Percentiles rank a stretch among this genome's conserved stretches.
phyloP scores from a whole-genome alignment of 306 rosid genomes.

The Ormosia emarginata region DNA sequence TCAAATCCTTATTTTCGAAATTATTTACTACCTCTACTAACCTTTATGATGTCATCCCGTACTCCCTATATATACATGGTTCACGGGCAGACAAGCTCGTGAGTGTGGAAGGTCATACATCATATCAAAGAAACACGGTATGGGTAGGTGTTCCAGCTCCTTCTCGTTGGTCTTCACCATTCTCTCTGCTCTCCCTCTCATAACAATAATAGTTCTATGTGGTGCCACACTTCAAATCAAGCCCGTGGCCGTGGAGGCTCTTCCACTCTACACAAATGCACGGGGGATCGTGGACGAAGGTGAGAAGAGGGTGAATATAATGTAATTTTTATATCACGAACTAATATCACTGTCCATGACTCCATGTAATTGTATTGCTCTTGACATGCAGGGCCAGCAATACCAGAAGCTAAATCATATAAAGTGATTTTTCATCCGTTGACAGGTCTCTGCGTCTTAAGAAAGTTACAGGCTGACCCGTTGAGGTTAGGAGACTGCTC shows the following conservation, averaged over 20 bases:
- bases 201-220: not conserved
- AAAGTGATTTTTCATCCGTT: slow-evolving; percentile 67
- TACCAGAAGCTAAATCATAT: slow-evolving; percentile 17
- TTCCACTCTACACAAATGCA: slow-evolving; percentile 47
- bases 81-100: not conserved
- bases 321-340: not conserved
- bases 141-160: not conserved
- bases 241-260: not conserved
- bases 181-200: not conserved
- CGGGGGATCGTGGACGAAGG: slow-evolving; percentile 67
- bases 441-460: slow-evolving; percentile 57
- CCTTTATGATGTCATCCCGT: no score
- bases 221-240: not conserved
- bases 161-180: not conserved
- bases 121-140: not conserved
- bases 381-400: slow-evolving; percentile 56
- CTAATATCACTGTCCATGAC: not conserved
- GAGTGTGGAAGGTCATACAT: not conserved
- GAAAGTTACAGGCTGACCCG: slow-evolving; percentile 35
- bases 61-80: no score
- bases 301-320: slow-evolving; percentile 57
- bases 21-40: no score
- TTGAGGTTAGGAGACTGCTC: slow-evolving; percentile 59
- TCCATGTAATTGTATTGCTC: not conserved
- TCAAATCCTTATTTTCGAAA: no score